These are phyloP conservation scores for Ramularia collo-cygni DNA, from an alignment of 2,329 filamentous ascomycete genomes.

Conservation along the genomic window DNA sequence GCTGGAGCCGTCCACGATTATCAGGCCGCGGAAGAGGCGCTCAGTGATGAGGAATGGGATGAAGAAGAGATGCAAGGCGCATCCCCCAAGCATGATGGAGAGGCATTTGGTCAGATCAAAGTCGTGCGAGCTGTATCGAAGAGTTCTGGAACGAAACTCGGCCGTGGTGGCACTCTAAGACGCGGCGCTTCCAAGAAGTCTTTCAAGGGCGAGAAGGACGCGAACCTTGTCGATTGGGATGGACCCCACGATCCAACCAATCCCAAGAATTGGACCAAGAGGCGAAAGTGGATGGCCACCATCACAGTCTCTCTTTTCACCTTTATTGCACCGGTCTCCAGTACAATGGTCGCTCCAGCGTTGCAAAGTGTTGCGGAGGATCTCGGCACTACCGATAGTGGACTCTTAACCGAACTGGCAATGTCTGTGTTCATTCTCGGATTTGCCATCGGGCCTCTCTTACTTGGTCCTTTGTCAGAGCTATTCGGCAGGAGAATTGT, in stretches of 20 bases:
- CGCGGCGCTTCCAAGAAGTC: constrained; percentile 24
- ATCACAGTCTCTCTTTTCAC: constrained; percentile 37
- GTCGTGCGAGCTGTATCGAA: constrained; percentile 23
- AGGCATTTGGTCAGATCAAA: constrained; percentile 27
- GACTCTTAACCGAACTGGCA: constrained; percentile 22
- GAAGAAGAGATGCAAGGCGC: constrained; percentile 20
- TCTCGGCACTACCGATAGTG: constrained; percentile 16
- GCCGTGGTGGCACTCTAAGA: constrained; percentile 22
- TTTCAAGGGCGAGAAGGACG: constrained; percentile 27
- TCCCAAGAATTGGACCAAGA: constrained; percentile 41
- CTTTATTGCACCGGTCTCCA: constrained; percentile 34
- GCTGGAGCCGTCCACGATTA: constrained; percentile 32
- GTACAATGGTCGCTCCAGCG: constrained; percentile 35
- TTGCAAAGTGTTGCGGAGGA: constrained; percentile 25
- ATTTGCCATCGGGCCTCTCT: constrained; percentile 32
- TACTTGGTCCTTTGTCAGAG: constrained; percentile 33
- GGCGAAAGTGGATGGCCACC: constrained; percentile 40
- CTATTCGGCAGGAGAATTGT: constrained; percentile 32
- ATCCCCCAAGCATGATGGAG: constrained; percentile 21
- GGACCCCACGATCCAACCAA: constrained; percentile 40
- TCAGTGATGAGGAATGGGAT: constrained; percentile 23
- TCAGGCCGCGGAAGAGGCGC: constrained; percentile 26
- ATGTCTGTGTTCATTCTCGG: constrained; percentile 34
- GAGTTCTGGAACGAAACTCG: constrained; percentile 13
- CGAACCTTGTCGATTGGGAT: constrained; percentile 40